These are phyloP conservation scores for Xerocomus cyaneibrunnescens DNA, from an alignment of 1,284 basidiomycete species.

Conservation along the genomic window DNA sequence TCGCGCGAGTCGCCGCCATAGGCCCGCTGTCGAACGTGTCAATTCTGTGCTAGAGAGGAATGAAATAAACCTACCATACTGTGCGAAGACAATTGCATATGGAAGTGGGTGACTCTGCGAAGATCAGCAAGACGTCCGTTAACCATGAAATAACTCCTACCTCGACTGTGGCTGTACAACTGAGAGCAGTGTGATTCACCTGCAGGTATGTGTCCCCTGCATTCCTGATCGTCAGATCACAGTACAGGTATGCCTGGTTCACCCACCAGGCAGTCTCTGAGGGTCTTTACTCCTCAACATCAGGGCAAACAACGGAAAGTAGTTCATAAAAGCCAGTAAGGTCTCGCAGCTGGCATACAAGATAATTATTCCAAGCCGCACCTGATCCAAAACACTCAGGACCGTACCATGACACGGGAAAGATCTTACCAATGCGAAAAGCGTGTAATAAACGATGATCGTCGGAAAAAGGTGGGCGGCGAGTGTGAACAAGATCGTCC, in stretches of 20 bases:
- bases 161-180: constrained; percentile 25
- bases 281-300: constrained; percentile 88
- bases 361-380: constrained; percentile 59
- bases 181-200: constrained; percentile 14
- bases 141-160: constrained; percentile 10
- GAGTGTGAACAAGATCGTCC: constrained; percentile 93
- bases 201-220: constrained; percentile 38
- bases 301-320: constrained; percentile 88
- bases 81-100: constrained; percentile 37
- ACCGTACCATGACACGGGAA: background rate
- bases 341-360: constrained; percentile 64
- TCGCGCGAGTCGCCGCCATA: constrained; percentile 32
- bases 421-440: constrained; percentile 71
- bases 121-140: constrained; percentile 4
- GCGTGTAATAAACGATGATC: constrained; percentile 78
- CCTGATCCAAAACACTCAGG: constrained; percentile 40
- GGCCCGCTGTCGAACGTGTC: constrained; percentile 22
- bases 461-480: constrained; percentile 92
- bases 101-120: constrained; percentile 40
- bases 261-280: constrained; percentile 73
- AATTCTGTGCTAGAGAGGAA: background rate
- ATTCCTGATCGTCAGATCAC: background rate
- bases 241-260: background rate
- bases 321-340: constrained; percentile 76
- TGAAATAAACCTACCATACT: constrained; percentile 36